Evolutionary conservation across 2,329 filamentous ascomycete species (phyloP).

Genomic region (Coleophoma crateriformis): DNA sequence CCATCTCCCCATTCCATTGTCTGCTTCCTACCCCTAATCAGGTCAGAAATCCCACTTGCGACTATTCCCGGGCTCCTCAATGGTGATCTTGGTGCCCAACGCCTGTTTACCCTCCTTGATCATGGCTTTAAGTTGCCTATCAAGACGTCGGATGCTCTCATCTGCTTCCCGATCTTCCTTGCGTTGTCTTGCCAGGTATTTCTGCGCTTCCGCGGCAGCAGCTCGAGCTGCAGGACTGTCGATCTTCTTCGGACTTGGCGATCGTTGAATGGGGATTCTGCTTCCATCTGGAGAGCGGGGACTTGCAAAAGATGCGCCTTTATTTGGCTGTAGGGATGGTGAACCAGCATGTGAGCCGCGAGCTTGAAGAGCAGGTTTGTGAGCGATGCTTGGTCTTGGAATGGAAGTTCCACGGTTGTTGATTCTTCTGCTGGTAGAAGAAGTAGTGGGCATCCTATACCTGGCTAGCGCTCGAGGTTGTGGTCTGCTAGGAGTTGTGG

Average conservation of each 20-base stretch:
- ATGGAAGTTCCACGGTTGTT: constrained; percentile 2
- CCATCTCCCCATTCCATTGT: too few species aligned
- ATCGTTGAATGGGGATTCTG: constrained; percentile 14
- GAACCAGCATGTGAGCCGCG: constrained; percentile 43
- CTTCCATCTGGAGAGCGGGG: constrained; percentile 34
- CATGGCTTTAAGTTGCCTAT: constrained; percentile 75
- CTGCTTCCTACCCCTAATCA: too few species aligned
- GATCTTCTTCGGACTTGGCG: constrained; percentile 3
- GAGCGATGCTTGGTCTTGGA: constrained; percentile 2
- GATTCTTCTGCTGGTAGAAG: constrained; percentile 13
- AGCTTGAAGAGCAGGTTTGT: constrained; percentile 16
- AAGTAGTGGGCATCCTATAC: constrained; percentile 20
- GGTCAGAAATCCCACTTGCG: neutral
- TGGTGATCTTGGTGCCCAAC: constrained; percentile 56
- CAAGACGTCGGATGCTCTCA: constrained; percentile 72
- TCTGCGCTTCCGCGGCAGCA: constrained; percentile 60
- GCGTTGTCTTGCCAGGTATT: constrained; percentile 64
- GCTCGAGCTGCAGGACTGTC: constrained; percentile 25
- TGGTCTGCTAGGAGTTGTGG: constrained; percentile 5
- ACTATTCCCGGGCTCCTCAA: constrained; percentile 11
- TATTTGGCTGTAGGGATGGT: constrained; percentile 31
- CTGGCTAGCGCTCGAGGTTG: constrained; percentile 9
- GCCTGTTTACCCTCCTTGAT: constrained; percentile 86
- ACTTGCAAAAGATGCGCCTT: constrained; percentile 49
- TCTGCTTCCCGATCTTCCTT: constrained; percentile 75